These are phyloP conservation scores for Moricandia moricandioides DNA, from an alignment of 345 rosid species.

Conservation along the genomic window DNA sequence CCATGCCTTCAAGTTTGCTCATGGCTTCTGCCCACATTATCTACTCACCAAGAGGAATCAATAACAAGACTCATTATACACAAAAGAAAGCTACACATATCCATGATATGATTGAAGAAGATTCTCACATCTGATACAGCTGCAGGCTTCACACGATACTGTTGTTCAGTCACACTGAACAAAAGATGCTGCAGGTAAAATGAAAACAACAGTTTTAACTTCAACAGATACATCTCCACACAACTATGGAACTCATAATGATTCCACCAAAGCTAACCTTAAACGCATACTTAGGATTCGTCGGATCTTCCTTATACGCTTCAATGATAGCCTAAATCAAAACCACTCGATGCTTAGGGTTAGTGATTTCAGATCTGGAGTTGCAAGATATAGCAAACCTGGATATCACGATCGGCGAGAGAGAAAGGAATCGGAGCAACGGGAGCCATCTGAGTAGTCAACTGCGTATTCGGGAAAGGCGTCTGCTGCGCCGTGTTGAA, in stretches of 20 bases:
- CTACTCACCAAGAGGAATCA: conserved; percentile 42
- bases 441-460: conserved; percentile 97
- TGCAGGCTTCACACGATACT: conserved; percentile 72
- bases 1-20: conserved; percentile 96
- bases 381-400: conserved; percentile 40
- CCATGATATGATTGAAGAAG: not conserved
- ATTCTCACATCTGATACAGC: conserved; percentile 88
- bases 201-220: not conserved
- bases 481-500: conserved; percentile 54
- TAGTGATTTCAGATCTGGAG: conserved; percentile 2
- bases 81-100: conserved; percentile 9
- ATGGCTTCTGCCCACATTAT: conserved; percentile 98
- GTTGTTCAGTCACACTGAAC: conserved; percentile 85
- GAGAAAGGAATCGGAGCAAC: conserved; percentile 89
- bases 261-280: conserved; percentile 49
- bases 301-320: conserved; percentile 90
- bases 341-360: conserved; percentile 5
- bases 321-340: conserved; percentile 74
- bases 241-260: not conserved
- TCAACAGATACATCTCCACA: not conserved
- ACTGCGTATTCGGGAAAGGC: conserved; percentile 62
- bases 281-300: conserved; percentile 81
- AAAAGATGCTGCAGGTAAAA: conserved; percentile 66
- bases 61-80: conserved; percentile 12
- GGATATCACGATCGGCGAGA: conserved; percentile 90